These are phyloP conservation scores for Moesziomyces globuligerus DNA, from an alignment of 1,284 basidiomycete species.

Conservation along the genomic window DNA sequence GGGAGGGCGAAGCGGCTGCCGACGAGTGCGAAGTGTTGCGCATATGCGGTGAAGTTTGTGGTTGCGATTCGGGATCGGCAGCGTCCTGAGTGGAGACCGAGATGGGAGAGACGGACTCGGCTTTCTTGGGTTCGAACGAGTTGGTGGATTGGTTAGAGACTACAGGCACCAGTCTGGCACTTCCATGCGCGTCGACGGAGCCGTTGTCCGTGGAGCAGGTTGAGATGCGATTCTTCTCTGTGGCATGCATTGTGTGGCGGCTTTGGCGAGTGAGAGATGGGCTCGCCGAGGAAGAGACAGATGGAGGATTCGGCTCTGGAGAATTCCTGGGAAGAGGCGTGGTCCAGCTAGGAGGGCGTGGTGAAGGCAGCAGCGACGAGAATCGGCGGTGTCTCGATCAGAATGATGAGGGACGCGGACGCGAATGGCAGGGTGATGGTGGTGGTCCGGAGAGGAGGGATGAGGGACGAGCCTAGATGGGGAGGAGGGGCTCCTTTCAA, in stretches of 20 bases:
- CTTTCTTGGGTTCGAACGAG: slow-evolving; percentile 15
- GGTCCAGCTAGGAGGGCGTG: too few relatives aligned
- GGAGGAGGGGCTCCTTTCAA: too few relatives aligned
- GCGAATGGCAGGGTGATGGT: too few relatives aligned
- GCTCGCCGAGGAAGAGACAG: slow-evolving; percentile 1
- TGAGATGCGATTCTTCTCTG: slow-evolving; percentile 22
- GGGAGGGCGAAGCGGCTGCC: slow-evolving; percentile 1
- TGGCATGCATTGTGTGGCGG: slow-evolving; percentile 17
- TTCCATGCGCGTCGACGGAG: slow-evolving; percentile 17
- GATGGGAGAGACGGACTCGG: slow-evolving; percentile 2
- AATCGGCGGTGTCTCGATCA: too few relatives aligned
- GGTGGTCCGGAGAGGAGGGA: too few relatives aligned
- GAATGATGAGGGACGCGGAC: too few relatives aligned
- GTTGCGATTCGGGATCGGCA: not conserved
- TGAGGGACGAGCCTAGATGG: too few relatives aligned
- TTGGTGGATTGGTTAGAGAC: slow-evolving; percentile 18
- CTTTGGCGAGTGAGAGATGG: not conserved
- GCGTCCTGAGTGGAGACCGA: slow-evolving; percentile 15
- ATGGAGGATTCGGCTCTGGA: too few relatives aligned
- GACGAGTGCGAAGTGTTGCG: not conserved
- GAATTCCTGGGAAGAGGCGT: too few relatives aligned
- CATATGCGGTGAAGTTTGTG: not conserved
- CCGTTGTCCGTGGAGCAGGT: slow-evolving; percentile 39
- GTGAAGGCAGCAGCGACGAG: too few relatives aligned
- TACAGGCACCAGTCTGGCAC: slow-evolving; percentile 18